phyloP scores from a whole-genome alignment of 78 protist species.

The Speleostelium caveatum region DNA sequence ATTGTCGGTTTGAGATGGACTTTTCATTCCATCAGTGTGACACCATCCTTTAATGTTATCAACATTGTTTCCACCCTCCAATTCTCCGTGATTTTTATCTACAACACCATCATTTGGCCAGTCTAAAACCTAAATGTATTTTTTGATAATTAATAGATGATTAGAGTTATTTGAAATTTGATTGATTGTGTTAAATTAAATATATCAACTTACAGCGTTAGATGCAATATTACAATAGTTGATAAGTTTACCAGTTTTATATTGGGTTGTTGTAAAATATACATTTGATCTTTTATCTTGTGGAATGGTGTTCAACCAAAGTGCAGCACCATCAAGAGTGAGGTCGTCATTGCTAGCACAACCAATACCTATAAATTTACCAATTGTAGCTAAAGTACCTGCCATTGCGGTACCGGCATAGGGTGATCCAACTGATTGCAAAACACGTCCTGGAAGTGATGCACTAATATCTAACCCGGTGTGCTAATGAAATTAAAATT shows the following conservation, averaged over 20 bases:
- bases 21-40: conserved; percentile 78
- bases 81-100: conserved; percentile 30
- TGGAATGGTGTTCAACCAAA: conserved; percentile 78
- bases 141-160: too few species aligned
- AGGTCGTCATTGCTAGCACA: conserved; percentile 76
- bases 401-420: conserved; percentile 81
- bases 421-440: conserved; percentile 83
- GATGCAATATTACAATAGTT: conserved; percentile 77
- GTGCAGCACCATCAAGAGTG: conserved; percentile 81
- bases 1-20: conserved; percentile 65
- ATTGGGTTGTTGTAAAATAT: conserved; percentile 72
- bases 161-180: too few species aligned
- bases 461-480: conserved; percentile 34
- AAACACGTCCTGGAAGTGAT: conserved; percentile 47
- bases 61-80: conserved; percentile 64
- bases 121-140: too few species aligned
- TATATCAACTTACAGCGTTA: conserved; percentile 62
- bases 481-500: too few species aligned
- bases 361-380: conserved; percentile 73
- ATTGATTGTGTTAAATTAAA: too few species aligned
- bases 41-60: conserved; percentile 75
- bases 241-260: conserved; percentile 53
- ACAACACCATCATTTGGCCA: conserved; percentile 86
- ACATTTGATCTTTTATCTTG: conserved; percentile 53
- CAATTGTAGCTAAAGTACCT: conserved; percentile 75